Evolutionary conservation across 805 yeast species (phyloP), one percentile per base, ranked within the genome.

Genomic region (Zygosaccharomyces bisporus): DNA sequence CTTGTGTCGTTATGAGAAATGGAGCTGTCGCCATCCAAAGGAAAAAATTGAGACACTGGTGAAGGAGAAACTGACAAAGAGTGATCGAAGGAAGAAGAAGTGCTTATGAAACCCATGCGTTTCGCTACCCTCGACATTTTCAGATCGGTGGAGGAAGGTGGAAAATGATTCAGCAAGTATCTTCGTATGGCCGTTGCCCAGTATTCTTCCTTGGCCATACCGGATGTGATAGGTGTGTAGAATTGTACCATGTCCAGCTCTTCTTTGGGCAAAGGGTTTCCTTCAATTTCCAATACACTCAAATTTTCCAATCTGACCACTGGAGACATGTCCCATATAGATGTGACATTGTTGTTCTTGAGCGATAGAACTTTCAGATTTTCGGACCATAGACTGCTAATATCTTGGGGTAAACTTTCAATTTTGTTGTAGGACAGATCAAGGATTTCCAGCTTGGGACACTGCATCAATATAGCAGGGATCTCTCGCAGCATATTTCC

Each of bases 101-200:
- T 48, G 32, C 50, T 57, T 30, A 84, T 79, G 43, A 84, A 75
- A 0, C 90, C 91, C 89, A 82, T 83, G 50, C 91, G 69, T 57
- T 83, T 79, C 0, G 86, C 78, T 4, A 87, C 86, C 44, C 80
- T 73, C n/a, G 84, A 74, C 39, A 53, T 45, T 47, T 53, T 57
- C 30, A 45, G 32, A 13, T 35, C 41, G 4, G 27, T 23, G 20
- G 25, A 14, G 12, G 23, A 38, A 6, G 49, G 35, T 6, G 33
- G 19, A 5, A 42, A 49, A 37, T 53, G 52, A 36, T 53, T 47
- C 30, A 47, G 50, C 23, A 65, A 55, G 41, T 58, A 61, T 42
- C 57, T 57, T 31, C 58, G 55, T 18, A 63, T 36, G 1, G 66
- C 66, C 12, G 55, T 45, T 2, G 61, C 59, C 67, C 67, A 62